Base-by-base conservation (phyloP, 2,329 filamentous ascomycete genomes). In the Aureobasidium leucospermi region DNA sequence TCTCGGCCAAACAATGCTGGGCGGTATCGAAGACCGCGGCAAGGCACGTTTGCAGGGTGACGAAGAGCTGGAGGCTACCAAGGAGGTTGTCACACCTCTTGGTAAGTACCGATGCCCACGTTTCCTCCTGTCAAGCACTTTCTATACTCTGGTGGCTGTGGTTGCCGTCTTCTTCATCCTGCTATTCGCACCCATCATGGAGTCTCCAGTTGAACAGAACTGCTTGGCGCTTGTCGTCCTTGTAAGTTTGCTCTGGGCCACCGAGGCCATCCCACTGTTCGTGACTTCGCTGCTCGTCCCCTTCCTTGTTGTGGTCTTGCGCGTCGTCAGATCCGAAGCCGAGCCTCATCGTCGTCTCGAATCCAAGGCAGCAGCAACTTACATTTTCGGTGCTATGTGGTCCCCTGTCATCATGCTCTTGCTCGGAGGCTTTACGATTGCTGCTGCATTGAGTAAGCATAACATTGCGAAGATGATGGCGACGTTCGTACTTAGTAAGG, bases 321-420 rank as follows among this genome's bases (percentile, higher is more conserved):
- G 85, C 45, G 91, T 99, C 23, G 89, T 96, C 62, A 85, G 90
- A 34, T 84, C 86, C 34, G 89, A 95, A 57, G 82, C 85, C 5
- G 81, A 83, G 66, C 86, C 87, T 0, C 80, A 90, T 62, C 75
- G 78, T 46, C 84, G 93, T 23, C 80, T 99, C 6, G 81, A 82
- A n/a, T 84, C 91, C 3, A 92, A 92, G 71, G 81, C 85, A 45
- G 92, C 94, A 0, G 90, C 93, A 0, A 79, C 83, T 31, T 93
- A 88, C 68, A 88, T 96, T 60, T 97, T 99, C 68, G 81, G 90
- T 4, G 87, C 94, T 29, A 99, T 99, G 94, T 99, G 94, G 94
- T 96, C 93, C 3, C 93, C 94, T 0, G 94, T 99, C 59, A 99
- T 99, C 66, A 97, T 99, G 94, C 84, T 99, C 15, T 80, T 99